phyloP scores from a whole-genome alignment of 805 yeast species.

The Starmerella bacillaris region DNA sequence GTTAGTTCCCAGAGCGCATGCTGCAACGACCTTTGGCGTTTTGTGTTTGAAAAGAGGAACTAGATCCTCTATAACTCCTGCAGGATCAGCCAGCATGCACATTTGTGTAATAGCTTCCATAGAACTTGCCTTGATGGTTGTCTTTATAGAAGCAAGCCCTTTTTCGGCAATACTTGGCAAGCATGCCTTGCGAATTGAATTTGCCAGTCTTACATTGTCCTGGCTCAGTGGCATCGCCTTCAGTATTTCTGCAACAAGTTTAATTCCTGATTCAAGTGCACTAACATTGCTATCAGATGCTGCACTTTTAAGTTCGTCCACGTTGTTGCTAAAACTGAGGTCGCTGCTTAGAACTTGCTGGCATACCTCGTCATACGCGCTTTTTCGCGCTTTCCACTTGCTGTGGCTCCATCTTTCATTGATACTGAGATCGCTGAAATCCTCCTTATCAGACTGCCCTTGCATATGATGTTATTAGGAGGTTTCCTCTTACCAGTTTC shows the following conservation, averaged over 20 bases:
- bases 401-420: constrained; percentile 50
- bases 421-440: constrained; percentile 44
- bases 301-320: constrained; percentile 29
- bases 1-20: constrained; percentile 38
- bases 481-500: no score
- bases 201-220: no score
- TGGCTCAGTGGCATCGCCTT: constrained; percentile 38
- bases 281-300: constrained; percentile 72
- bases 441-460: constrained; percentile 41
- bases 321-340: not conserved
- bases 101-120: constrained; percentile 43
- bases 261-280: constrained; percentile 71
- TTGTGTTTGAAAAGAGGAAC: constrained; percentile 40
- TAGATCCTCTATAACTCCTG: constrained; percentile 38
- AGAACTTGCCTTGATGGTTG: constrained; percentile 52
- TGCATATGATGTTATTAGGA: no score
- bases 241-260: constrained; percentile 33
- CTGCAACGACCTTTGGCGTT: constrained; percentile 63
- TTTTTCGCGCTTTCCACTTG: constrained; percentile 71
- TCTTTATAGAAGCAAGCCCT: constrained; percentile 56
- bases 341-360: constrained; percentile 1
- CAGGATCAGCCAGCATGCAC: constrained; percentile 50
- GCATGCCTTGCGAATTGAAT: constrained; percentile 19
- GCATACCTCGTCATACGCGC: constrained; percentile 54
- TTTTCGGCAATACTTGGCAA: constrained; percentile 48